These are phyloP conservation scores for Phragmites australis DNA, from an alignment of 176 grass and related monocot genomes.

Conservation along the genomic window DNA sequence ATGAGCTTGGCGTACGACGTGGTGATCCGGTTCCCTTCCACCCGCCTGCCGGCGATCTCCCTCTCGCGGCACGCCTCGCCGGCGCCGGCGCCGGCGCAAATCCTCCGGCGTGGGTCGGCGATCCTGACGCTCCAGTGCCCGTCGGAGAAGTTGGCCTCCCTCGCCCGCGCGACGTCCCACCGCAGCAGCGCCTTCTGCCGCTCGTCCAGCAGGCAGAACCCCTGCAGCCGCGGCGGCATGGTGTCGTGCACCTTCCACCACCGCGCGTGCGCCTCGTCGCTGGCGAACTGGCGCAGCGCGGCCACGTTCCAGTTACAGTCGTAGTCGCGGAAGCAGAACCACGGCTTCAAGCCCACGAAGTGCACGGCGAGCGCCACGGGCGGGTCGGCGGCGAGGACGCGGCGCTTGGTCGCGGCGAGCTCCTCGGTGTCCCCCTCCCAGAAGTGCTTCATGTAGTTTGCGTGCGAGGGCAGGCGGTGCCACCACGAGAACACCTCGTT, in stretches of 20 bases:
- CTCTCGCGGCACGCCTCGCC: conserved; percentile 31
- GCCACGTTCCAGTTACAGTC: conserved; percentile 69
- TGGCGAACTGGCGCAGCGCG: conserved; percentile 55
- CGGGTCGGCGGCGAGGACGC: conserved; percentile 50
- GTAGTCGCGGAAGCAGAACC: conserved; percentile 69
- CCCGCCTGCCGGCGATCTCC: conserved; percentile 36
- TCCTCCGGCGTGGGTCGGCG: conserved; percentile 35
- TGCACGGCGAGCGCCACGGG: conserved; percentile 51
- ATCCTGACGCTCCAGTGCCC: conserved; percentile 33
- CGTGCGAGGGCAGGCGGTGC: conserved; percentile 57
- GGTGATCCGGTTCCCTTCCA: conserved; percentile 51
- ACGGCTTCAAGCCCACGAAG: conserved; percentile 60
- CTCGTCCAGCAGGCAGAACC: conserved; percentile 52
- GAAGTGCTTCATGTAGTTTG: conserved; percentile 67
- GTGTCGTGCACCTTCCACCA: conserved; percentile 60
- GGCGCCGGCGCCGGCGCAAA: conserved; percentile 21
- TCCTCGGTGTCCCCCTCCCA: conserved; percentile 50
- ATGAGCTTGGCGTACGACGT: conserved; percentile 60
- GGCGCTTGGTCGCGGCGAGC: conserved; percentile 14
- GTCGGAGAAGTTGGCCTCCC: conserved; percentile 48
- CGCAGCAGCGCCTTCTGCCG: conserved; percentile 54
- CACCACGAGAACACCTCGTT: conserved; percentile 68
- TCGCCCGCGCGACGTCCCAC: conserved; percentile 35
- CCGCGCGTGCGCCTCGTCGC: conserved; percentile 58
- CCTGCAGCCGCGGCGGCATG: conserved; percentile 20